These are phyloP conservation scores for Tylopilus balloui DNA, from an alignment of 768 basidiomycete species.

Conservation along the genomic window DNA sequence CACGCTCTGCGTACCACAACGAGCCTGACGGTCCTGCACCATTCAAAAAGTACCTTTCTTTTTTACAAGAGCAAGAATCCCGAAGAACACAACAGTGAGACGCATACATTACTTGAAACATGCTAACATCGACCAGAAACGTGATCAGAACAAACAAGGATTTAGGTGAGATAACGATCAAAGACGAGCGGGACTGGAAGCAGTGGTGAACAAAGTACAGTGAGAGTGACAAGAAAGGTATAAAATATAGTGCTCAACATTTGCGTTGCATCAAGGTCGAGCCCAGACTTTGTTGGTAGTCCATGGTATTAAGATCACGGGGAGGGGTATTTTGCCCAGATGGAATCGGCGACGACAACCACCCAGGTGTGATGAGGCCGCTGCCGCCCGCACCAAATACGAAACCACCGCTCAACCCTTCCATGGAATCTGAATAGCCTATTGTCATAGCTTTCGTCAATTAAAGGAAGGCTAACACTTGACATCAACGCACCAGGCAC, in stretches of 20 bases:
- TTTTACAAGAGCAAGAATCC: not conserved
- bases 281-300: slow-evolving; percentile 28
- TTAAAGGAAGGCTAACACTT: not conserved
- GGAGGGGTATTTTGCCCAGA: slow-evolving; percentile 50
- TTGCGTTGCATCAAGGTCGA: slow-evolving; percentile 25
- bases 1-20: too few relatives aligned
- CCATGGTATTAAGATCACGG: slow-evolving; percentile 22
- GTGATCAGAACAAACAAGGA: slow-evolving; percentile 11
- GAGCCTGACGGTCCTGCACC: too few relatives aligned
- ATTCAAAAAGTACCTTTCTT: slow-evolving; percentile 1
- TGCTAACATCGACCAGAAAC: slow-evolving; percentile 4
- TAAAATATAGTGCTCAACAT: slow-evolving; percentile 11
- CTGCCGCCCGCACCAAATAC: slow-evolving; percentile 81
- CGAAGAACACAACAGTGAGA: not conserved
- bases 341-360: slow-evolving; percentile 54
- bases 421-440: slow-evolving; percentile 80
- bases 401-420: slow-evolving; percentile 81
- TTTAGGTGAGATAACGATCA: slow-evolving; percentile 1
- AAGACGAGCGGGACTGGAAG: not conserved
- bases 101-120: slow-evolving; percentile 16
- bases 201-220: slow-evolving; percentile 1
- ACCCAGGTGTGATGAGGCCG: slow-evolving; percentile 73
- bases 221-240: slow-evolving; percentile 5
- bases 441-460: slow-evolving; percentile 5
- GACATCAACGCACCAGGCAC: slow-evolving; percentile 62